phyloP scores from a whole-genome alignment of 2,329 filamentous ascomycete genomes.

The Proliferodiscus dingleyae region DNA sequence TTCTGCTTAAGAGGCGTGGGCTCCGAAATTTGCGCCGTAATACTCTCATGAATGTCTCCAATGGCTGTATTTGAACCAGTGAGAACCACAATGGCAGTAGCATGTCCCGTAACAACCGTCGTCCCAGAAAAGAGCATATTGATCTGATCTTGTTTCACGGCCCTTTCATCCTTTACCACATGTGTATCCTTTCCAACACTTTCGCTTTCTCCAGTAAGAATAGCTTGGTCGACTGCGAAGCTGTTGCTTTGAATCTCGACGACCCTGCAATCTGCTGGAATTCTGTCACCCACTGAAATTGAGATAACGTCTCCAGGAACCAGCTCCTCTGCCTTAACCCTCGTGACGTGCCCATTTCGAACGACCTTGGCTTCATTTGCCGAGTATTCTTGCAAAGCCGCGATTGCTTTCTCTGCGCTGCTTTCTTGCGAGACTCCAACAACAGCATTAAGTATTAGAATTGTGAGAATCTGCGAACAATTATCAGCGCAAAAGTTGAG shows the following conservation, averaged over 20 bases:
- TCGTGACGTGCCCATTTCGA: slow-evolving; percentile 68
- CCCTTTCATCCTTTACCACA: slow-evolving; percentile 68
- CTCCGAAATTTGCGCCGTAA: slow-evolving; percentile 94
- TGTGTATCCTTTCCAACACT: slow-evolving; percentile 81
- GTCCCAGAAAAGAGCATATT: slow-evolving; percentile 99
- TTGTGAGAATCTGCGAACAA: slow-evolving; percentile 75
- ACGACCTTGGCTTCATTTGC: slow-evolving; percentile 95
- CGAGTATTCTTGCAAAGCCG: slow-evolving; percentile 96
- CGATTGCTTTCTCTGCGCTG: slow-evolving; percentile 97
- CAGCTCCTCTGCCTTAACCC: slow-evolving; percentile 92
- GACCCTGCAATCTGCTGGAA: slow-evolving; percentile 91
- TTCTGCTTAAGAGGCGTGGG: slow-evolving; percentile 98
- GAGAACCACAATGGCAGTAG: slow-evolving; percentile 82
- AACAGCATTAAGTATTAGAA: slow-evolving; percentile 91
- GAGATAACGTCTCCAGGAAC: slow-evolving; percentile 92
- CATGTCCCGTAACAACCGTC: slow-evolving; percentile 90
- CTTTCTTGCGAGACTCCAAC: slow-evolving; percentile 98
- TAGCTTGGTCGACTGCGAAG: slow-evolving; percentile 94
- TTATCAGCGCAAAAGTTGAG: slow-evolving; percentile 11
- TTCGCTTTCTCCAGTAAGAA: slow-evolving; percentile 95
- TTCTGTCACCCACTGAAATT: slow-evolving; percentile 83
- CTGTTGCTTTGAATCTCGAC: slow-evolving; percentile 93
- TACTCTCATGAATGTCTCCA: slow-evolving; percentile 98
- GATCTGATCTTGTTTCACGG: slow-evolving; percentile 94
- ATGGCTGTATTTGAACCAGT: slow-evolving; percentile 91